A percentile compares a stretch with the other conserved stretches of the same genome.
These are phyloP conservation scores for Amoebophrya sp. DNA, from an alignment of 169 alveolate genomes.

Conservation along the genomic window DNA sequence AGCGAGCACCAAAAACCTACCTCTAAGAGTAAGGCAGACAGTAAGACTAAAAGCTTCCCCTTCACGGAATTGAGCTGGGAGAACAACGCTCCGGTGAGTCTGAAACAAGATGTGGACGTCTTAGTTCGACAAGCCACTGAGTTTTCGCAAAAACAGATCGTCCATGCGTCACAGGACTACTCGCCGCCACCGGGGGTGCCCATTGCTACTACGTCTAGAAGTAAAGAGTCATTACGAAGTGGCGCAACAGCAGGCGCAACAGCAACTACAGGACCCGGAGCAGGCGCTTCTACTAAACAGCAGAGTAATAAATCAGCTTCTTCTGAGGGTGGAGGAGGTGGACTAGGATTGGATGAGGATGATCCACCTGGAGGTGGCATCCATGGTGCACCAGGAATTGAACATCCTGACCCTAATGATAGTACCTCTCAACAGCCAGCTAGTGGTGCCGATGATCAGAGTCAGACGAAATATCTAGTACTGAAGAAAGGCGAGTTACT, in stretches of 20 bases:
- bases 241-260: too few relatives aligned
- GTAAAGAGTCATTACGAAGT: too few relatives aligned
- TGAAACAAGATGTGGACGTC: conserved; percentile 20
- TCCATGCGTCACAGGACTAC: background rate
- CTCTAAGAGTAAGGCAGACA: background rate
- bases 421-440: too few relatives aligned
- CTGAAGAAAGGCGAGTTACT: background rate
- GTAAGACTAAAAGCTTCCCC: background rate
- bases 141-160: background rate
- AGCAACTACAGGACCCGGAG: too few relatives aligned
- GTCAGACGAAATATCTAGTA: background rate
- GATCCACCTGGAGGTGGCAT: too few relatives aligned
- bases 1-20: too few relatives aligned
- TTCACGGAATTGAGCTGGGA: conserved; percentile 19
- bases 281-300: too few relatives aligned
- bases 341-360: background rate
- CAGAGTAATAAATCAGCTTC: background rate
- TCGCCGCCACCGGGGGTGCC: too few relatives aligned
- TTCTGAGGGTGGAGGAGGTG: background rate
- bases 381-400: too few relatives aligned
- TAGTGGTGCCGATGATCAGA: background rate
- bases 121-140: conserved; percentile 27
- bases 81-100: background rate
- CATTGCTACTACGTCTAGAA: too few relatives aligned
- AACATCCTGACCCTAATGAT: too few relatives aligned